Percentiles rank a stretch among this genome's conserved stretches.
Conservation (phyloP, 257 asterid species). For the Petunia axillaris region DNA sequence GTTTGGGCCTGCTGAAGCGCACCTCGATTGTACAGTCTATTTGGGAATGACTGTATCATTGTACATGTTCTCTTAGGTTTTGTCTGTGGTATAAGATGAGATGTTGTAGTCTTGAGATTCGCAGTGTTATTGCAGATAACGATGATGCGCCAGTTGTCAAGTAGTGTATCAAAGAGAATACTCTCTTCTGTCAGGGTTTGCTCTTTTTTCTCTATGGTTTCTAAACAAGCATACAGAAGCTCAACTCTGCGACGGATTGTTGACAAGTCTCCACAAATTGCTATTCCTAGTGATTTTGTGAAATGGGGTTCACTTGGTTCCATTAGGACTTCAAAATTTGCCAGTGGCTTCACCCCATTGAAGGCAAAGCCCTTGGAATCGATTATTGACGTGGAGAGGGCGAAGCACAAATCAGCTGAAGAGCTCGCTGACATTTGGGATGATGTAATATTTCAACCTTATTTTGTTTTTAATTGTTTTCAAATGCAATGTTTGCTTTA, state of each 20-base stretch:
- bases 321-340: conserved; percentile 66
- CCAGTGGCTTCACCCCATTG: conserved; percentile 79
- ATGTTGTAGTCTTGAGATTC: conserved; percentile 23
- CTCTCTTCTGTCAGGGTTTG: conserved; percentile 36
- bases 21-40: neutral
- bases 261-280: conserved; percentile 38
- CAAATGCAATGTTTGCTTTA: conserved; percentile 13
- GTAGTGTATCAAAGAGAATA: conserved; percentile 47
- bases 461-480: conserved; percentile 5
- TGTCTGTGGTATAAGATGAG: neutral
- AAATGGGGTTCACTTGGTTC: conserved; percentile 53
- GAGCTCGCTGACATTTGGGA: conserved; percentile 88
- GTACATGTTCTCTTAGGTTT: conserved; percentile 19
- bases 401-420: conserved; percentile 67
- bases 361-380: conserved; percentile 69
- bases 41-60: neutral
- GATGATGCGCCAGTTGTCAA: conserved; percentile 46
- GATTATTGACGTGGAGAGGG: conserved; percentile 78
- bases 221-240: conserved; percentile 32
- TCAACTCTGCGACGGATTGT: conserved; percentile 39
- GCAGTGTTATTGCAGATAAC: conserved; percentile 43
- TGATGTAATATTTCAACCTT: conserved; percentile 58
- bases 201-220: conserved; percentile 34
- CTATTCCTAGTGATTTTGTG: conserved; percentile 44
- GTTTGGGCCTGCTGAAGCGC: too few species aligned